Percentiles rank a stretch among this genome's conserved stretches.
Conservation (phyloP, 2,329 filamentous ascomycete species). For the Hirsutella minnesotensis region DNA sequence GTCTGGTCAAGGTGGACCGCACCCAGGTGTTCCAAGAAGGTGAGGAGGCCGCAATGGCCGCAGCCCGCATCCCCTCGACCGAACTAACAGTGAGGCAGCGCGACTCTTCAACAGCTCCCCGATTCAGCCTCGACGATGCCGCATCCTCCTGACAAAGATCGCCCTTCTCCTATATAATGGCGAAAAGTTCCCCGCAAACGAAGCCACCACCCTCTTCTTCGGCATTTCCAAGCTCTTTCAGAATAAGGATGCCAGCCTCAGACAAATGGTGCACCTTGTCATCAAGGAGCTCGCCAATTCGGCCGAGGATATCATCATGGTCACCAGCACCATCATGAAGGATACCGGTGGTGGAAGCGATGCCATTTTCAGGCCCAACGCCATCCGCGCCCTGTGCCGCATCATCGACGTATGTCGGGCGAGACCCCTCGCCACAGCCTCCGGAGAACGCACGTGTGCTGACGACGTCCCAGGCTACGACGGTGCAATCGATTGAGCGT, state of each 20-base stretch:
- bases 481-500: slow-evolving; percentile 93
- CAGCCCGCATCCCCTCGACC: slow-evolving; percentile 9
- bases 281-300: slow-evolving; percentile 95
- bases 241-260: slow-evolving; percentile 95
- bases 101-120: slow-evolving; percentile 96
- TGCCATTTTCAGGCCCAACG: slow-evolving; percentile 87
- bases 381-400: slow-evolving; percentile 86
- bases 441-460: slow-evolving; percentile 8
- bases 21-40: slow-evolving; percentile 99
- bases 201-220: slow-evolving; percentile 97
- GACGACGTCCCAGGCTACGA: slow-evolving; percentile 56
- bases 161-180: slow-evolving; percentile 92
- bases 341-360: slow-evolving; percentile 94
- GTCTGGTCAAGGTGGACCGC: slow-evolving; percentile 92
- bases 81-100: slow-evolving; percentile 45
- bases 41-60: slow-evolving; percentile 28
- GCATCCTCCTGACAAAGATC: slow-evolving; percentile 94
- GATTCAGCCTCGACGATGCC: slow-evolving; percentile 93
- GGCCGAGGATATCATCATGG: slow-evolving; percentile 99
- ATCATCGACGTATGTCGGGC: slow-evolving; percentile 73
- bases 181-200: slow-evolving; percentile 91
- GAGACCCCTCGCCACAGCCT: not conserved
- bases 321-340: slow-evolving; percentile 99
- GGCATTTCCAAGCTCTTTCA: slow-evolving; percentile 98
- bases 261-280: slow-evolving; percentile 97